Conservation (phyloP, 768 basidiomycete genomes). For the Agaricus sinodeliciosus region DNA sequence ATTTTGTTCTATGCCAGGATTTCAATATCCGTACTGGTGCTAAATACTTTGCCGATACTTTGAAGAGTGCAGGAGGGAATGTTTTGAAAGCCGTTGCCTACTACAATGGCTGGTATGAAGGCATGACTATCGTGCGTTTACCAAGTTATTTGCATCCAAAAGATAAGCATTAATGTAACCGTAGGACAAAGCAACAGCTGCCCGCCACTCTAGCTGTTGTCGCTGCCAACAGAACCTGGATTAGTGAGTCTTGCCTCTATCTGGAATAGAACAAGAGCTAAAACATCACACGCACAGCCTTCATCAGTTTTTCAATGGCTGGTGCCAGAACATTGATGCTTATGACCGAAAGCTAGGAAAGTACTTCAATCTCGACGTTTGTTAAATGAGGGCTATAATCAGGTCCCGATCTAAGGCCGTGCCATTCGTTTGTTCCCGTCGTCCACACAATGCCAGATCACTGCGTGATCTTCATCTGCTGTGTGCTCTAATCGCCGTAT, state of each 20-base stretch:
- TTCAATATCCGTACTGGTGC: constrained; percentile 71
- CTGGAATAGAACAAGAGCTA: neutral
- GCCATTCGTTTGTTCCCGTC: neutral
- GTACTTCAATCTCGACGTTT: constrained; percentile 57
- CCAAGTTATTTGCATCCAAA: neutral
- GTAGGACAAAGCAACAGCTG: constrained; percentile 52
- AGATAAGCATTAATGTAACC: constrained; percentile 1
- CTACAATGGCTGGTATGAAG: constrained; percentile 71
- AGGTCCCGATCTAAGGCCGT: neutral
- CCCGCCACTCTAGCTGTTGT: constrained; percentile 48
- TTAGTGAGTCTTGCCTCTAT: constrained; percentile 47
- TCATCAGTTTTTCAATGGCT: constrained; percentile 68
- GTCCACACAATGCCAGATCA: too few species aligned
- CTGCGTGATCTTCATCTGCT: neutral
- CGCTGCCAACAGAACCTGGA: constrained; percentile 80
- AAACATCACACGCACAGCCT: constrained; percentile 33
- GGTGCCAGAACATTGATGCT: constrained; percentile 54
- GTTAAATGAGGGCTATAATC: neutral
- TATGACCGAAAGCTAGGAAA: constrained; percentile 44
- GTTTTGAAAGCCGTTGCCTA: constrained; percentile 52
- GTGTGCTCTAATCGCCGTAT: neutral
- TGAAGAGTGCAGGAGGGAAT: constrained; percentile 44
- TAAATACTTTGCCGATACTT: constrained; percentile 45
- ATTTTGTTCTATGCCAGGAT: constrained; percentile 31
- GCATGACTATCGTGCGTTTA: constrained; percentile 49